A percentile compares a stretch with the other conserved stretches of the same genome.
These are phyloP conservation scores for Panellus pusillus DNA, from an alignment of 768 basidiomycete genomes.

Conservation along the genomic window DNA sequence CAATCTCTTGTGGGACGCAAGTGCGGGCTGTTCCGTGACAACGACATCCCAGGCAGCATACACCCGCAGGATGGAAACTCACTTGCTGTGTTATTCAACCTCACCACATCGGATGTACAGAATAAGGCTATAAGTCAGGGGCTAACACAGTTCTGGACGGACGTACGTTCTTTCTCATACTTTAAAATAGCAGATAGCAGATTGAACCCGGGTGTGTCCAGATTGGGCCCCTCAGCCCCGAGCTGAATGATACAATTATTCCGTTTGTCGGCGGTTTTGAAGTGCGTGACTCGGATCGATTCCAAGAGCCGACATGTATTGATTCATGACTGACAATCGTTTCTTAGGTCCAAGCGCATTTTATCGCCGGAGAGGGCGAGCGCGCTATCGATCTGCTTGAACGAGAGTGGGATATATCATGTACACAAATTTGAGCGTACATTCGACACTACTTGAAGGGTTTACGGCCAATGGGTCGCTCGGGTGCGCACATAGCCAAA, in stretches of 20 bases:
- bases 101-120: conserved; percentile 39
- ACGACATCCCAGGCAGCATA: conserved; percentile 38
- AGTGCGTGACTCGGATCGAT: conserved; percentile 26
- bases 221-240: conserved; percentile 47
- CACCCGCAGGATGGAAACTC: conserved; percentile 53
- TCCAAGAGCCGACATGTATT: neutral
- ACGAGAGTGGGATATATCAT: conserved; percentile 53
- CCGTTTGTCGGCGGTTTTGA: conserved; percentile 55
- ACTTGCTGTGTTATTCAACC: conserved; percentile 46
- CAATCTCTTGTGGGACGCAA: conserved; percentile 42
- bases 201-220: conserved; percentile 12
- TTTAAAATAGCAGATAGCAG: too few relatives aligned
- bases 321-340: neutral
- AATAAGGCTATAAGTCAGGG: conserved; percentile 43
- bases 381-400: conserved; percentile 46
- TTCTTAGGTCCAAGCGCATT: conserved; percentile 50
- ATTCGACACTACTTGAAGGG: conserved; percentile 45
- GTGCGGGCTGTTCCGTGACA: conserved; percentile 47
- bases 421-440: conserved; percentile 41
- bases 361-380: conserved; percentile 44
- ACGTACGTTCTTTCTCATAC: too few relatives aligned
- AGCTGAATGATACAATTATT: conserved; percentile 51
- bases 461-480: conserved; percentile 49
- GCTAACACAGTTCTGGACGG: conserved; percentile 47
- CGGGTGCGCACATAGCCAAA: conserved; percentile 26